Percentiles rank a stretch among this genome's conserved stretches.
Conservation (phyloP, 2,329 filamentous ascomycete genomes). For the Pestalotiopsis sp. region DNA sequence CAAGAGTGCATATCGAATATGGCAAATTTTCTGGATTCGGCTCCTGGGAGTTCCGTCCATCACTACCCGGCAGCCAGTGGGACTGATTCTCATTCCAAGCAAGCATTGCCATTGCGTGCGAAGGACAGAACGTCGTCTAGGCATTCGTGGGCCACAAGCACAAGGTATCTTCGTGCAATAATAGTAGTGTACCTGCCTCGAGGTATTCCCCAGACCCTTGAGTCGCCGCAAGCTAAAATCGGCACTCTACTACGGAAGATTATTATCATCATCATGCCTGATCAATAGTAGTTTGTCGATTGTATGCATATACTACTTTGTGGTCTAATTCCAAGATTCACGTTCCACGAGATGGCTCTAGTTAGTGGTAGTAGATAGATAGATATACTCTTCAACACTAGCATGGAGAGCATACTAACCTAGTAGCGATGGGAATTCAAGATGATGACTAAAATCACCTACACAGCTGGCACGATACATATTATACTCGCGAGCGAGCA, state of each 20-base stretch:
- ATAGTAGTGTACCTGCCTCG: not conserved
- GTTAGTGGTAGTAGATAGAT: too few species aligned
- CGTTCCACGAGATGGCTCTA: too few species aligned
- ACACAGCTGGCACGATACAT: not conserved
- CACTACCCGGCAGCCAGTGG: not conserved
- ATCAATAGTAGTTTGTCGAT: not conserved
- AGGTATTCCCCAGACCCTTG: not conserved
- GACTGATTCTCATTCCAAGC: not conserved
- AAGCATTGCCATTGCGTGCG: not conserved
- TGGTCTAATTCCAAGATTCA: too few species aligned
- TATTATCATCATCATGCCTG: not conserved
- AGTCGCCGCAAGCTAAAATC: not conserved
- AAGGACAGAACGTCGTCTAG: too few species aligned
- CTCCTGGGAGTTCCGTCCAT: constrained; percentile 16
- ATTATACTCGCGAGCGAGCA: not conserved
- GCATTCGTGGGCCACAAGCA: not conserved
- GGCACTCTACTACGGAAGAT: not conserved
- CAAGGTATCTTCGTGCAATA: not conserved
- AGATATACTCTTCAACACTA: too few species aligned
- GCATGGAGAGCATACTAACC: too few species aligned
- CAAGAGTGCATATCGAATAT: constrained; percentile 4
- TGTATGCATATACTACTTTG: too few species aligned
- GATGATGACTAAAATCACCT: too few species aligned
- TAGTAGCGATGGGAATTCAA: too few species aligned
- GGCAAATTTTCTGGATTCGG: constrained; percentile 14